Conservation (phyloP, 495 filamentous ascomycete species). For the Neurospora discreta region DNA sequence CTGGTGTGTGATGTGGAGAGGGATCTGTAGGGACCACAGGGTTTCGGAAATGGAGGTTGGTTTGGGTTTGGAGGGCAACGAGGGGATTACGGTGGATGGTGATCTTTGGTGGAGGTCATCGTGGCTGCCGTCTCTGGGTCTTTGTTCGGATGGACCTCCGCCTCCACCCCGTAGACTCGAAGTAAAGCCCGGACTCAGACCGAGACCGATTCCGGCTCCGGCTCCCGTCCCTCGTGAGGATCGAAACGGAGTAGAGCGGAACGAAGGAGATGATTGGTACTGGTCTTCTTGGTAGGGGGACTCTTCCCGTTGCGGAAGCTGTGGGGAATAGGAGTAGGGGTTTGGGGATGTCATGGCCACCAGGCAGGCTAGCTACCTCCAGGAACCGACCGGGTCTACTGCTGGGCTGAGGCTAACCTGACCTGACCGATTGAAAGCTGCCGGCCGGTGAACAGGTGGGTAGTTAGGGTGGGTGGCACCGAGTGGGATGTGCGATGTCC, state of each 20-base stretch:
- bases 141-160: neutral
- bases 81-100: neutral
- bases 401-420: neutral
- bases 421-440: neutral
- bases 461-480: neutral
- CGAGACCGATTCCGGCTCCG: neutral
- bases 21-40: constrained; percentile 40
- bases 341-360: neutral
- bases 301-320: neutral
- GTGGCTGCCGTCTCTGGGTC: neutral
- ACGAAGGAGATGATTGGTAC: neutral
- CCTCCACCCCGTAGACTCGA: neutral
- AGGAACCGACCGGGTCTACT: neutral
- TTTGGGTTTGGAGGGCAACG: constrained; percentile 3
- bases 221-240: neutral
- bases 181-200: neutral
- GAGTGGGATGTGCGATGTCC: neutral
- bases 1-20: constrained; percentile 41
- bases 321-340: neutral
- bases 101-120: neutral
- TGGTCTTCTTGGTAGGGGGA: neutral
- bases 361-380: neutral
- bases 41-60: constrained; percentile 23
- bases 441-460: neutral
- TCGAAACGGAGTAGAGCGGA: neutral